Base-by-base conservation (phyloP, 1,139 yeast species). In the Pichia sp. region DNA sequence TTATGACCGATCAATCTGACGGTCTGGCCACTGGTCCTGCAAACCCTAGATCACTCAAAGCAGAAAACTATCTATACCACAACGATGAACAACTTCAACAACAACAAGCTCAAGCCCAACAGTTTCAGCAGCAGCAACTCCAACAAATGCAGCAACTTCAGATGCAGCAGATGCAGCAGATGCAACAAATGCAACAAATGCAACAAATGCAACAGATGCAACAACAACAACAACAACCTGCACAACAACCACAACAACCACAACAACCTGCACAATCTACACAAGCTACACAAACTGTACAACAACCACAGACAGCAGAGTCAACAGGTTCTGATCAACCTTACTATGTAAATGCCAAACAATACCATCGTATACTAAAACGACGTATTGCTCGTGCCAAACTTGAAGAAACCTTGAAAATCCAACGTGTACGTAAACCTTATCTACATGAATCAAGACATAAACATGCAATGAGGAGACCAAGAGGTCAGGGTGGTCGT, bases 381-480 rank as follows among this genome's bases (percentile, higher is more conserved):
- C 74, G 99, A 54, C 75, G 99, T 53, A 74, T 86, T 38, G 97
- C 98, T 1, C 71, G 98, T 43, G 97, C 97, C 8, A 84, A 82
- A 60, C 71, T 91, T 40, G 98, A 91, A 58, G 97, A 91, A 56
- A 76, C 79, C 38, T 71, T 91, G 48, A 83, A 85, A 57, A 84
- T 84, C 9, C 93, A 94, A 20, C 73, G 96, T 49, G 94, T 94
- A 8, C 75, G 97, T 51, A 83, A 84, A 57, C 98, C 98, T 4
- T 93, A 93, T 60, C 65, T 93, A 41, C 99, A 93, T 60, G 98
- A 93, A 62, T 86, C 96, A 15, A 75, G 99, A 54, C 99, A 93
- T 62, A 91, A 91, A 61, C 99, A 93, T 62, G 99, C 99, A 18
- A 91, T 93, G 98, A 74, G 98, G 59, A 76, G 99, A 61, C 98